Evolutionary conservation across 768 basidiomycete genomes (phyloP), one percentile per base, ranked within the genome.

Genomic region (Xerocomellus chrysenteron): DNA sequence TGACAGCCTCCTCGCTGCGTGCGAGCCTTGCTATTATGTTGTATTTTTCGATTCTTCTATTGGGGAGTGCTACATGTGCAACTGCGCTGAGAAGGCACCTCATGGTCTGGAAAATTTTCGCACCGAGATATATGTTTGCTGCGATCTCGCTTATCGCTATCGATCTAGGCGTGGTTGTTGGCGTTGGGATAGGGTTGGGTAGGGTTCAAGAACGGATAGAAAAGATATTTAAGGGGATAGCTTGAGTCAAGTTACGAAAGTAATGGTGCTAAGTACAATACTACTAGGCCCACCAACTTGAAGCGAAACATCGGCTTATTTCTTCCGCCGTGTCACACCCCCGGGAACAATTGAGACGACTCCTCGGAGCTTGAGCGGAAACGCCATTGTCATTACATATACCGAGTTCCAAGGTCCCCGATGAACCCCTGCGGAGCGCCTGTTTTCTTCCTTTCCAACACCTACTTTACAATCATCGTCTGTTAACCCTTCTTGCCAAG

Each of bases 71-170:
- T 4, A 70, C 83, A 7, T 85, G 85, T 54, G 86, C 92, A 0
- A 89, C 92, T 9, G 81, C 85, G 63, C 73, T 95, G 50, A 73
- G 94, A 60, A 70, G 94, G 44, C 94, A 98, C 69, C 71, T 97
- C 60, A 97, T 97, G 94, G 94, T 98, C 24, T 99, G 97, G 97
- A 98, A 98, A 74, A 87, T 98, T 4, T 99, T 98, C 65, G 96
- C 95, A 37, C 97, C 97, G 59, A 75, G 96, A 59, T 97, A 95
- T 68, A 95, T 98, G 87, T 68, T 82, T 16, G 90, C 82, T 0
- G 92, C 82, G 0, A 65, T 84, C 4, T 80, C 81, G 30, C 69
- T 96, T 36, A 41, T 92, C 5, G 81, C 81, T 2, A 83, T 92
- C 2, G 96, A 98, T 73, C 36, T 86, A 0, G 87, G 78, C 14